These are phyloP conservation scores for Lecanicillium sp. DNA, from an alignment of 2,329 filamentous ascomycete genomes.

Conservation along the genomic window DNA sequence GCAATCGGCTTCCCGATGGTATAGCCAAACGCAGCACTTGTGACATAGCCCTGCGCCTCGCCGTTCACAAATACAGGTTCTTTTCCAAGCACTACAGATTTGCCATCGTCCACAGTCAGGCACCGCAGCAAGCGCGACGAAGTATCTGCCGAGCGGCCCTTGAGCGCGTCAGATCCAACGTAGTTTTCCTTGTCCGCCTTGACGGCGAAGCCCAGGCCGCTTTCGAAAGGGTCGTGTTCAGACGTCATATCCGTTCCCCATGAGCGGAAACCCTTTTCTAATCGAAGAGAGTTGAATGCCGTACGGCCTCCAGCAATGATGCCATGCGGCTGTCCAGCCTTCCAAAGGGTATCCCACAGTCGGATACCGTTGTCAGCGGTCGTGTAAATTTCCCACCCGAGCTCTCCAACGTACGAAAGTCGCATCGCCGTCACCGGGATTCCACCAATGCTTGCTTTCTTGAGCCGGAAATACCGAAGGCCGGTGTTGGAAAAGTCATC, in stretches of 20 bases:
- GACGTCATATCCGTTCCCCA: slow-evolving; percentile 52
- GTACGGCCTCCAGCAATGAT: slow-evolving; percentile 50
- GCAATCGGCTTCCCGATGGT: slow-evolving; percentile 51
- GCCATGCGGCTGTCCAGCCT: slow-evolving; percentile 45
- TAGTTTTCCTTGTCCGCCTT: slow-evolving; percentile 38
- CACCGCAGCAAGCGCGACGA: slow-evolving; percentile 32
- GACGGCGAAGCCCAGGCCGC: slow-evolving; percentile 45
- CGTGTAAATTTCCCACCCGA: slow-evolving; percentile 55
- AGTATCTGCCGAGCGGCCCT: slow-evolving; percentile 28
- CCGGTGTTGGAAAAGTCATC: slow-evolving; percentile 38
- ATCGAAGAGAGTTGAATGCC: slow-evolving; percentile 49
- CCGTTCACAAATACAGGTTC: slow-evolving; percentile 49
- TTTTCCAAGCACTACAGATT: slow-evolving; percentile 51
- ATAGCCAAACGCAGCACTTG: slow-evolving; percentile 53
- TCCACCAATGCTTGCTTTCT: slow-evolving; percentile 40
- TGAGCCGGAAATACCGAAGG: slow-evolving; percentile 42
- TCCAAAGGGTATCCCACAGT: slow-evolving; percentile 51
- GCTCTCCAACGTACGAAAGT: slow-evolving; percentile 53
- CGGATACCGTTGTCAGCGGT: slow-evolving; percentile 49
- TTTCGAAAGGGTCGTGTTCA: slow-evolving; percentile 54
- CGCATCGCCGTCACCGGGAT: slow-evolving; percentile 49
- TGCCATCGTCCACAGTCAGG: slow-evolving; percentile 47
- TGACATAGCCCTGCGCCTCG: slow-evolving; percentile 47
- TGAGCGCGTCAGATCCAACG: slow-evolving; percentile 43
- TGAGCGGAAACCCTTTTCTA: slow-evolving; percentile 52